A percentile compares a stretch with the other conserved stretches of the same genome.
These are phyloP conservation scores for Diplotaxis tenuifolia DNA, from an alignment of 345 rosid species.

Conservation along the genomic window DNA sequence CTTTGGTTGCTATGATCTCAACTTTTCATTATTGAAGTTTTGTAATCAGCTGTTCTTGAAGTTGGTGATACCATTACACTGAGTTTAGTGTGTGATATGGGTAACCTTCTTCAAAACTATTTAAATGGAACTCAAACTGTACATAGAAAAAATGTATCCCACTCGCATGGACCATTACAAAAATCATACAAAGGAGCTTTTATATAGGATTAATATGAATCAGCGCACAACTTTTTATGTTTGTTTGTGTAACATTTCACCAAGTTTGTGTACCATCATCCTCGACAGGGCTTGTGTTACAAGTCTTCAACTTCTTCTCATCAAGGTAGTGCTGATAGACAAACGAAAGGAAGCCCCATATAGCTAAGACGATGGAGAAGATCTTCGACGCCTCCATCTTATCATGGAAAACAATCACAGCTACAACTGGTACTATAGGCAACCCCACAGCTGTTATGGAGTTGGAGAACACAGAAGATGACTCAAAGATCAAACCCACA, in stretches of 20 bases:
- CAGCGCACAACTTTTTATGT: not conserved
- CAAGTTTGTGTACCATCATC: slow-evolving; percentile 15
- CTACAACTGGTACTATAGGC: slow-evolving; percentile 49
- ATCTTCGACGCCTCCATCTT: slow-evolving; percentile 57
- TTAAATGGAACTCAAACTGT: not conserved
- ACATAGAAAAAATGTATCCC: not conserved
- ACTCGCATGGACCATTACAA: not conserved
- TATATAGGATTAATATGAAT: not conserved
- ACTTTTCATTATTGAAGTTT: not conserved
- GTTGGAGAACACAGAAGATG: slow-evolving; percentile 31
- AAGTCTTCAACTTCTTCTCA: slow-evolving; percentile 20
- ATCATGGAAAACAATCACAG: slow-evolving; percentile 45
- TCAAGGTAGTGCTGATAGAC: slow-evolving; percentile 62
- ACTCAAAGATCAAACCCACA: slow-evolving; percentile 34
- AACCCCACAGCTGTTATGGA: slow-evolving; percentile 36
- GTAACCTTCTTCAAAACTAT: too few relatives aligned
- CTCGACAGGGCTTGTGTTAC: slow-evolving; percentile 1
- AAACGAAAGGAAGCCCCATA: slow-evolving; percentile 62
- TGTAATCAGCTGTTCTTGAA: slow-evolving; percentile 7
- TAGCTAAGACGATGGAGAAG: slow-evolving; percentile 53
- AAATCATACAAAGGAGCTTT: not conserved
- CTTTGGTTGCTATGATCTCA: slow-evolving; percentile 14
- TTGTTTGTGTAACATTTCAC: slow-evolving; percentile 17
- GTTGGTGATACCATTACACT: not conserved
- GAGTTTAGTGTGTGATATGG: not conserved